Conservation (phyloP, 2,329 filamentous ascomycete species). For the Chaetomiaceae sp. region DNA sequence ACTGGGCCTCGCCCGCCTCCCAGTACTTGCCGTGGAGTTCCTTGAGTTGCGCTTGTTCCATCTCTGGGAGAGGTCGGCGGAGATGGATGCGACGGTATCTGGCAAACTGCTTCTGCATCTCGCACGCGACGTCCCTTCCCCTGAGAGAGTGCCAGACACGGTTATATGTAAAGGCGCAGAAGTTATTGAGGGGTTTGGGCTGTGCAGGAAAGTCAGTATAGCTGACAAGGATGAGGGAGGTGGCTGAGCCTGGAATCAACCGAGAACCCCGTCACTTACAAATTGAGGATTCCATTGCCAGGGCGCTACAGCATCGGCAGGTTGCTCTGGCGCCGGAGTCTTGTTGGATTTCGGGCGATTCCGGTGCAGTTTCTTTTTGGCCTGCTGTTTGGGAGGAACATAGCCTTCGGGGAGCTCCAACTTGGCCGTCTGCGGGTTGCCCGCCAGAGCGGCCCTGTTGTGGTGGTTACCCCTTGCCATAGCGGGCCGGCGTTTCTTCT, state of each 20-base stretch:
- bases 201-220: neutral
- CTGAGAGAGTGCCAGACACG: conserved; percentile 3
- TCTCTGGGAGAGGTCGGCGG: neutral
- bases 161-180: conserved; percentile 3
- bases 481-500: neutral
- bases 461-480: neutral
- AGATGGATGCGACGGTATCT: neutral
- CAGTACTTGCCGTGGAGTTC: neutral
- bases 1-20: neutral
- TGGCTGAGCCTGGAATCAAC: neutral
- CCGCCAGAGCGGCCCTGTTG: neutral
- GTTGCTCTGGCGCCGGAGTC: too few species aligned
- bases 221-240: neutral
- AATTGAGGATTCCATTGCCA: neutral
- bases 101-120: neutral
- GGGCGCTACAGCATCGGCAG: neutral
- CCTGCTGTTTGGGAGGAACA: neutral
- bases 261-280: neutral
- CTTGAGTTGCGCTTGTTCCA: neutral
- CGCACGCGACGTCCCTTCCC: neutral
- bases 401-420: conserved; percentile 6
- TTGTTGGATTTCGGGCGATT: neutral
- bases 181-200: neutral
- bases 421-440: neutral
- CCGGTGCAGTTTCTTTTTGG: neutral